Evolutionary conservation across 2,329 filamentous ascomycete species (phyloP).

Genomic region (Stenocarpella maydis): DNA sequence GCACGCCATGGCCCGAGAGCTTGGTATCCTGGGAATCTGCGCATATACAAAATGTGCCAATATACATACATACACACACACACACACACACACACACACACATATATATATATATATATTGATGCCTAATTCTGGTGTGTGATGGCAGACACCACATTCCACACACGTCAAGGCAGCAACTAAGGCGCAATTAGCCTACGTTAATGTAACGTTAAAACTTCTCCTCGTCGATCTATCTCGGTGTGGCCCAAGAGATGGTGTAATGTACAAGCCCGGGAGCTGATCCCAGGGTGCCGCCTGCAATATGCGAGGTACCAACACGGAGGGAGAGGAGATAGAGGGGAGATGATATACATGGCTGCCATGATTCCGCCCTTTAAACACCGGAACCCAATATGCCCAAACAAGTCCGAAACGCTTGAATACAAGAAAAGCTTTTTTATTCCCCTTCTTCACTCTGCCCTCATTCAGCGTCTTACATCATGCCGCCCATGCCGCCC

Average conservation of each 20-base stretch:
- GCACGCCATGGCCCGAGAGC: background rate
- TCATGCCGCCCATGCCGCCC: slow-evolving; percentile 67
- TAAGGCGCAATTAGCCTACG: background rate
- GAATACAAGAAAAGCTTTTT: slow-evolving; percentile 40
- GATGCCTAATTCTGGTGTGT: background rate
- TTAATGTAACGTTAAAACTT: slow-evolving; percentile 9
- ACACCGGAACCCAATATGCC: slow-evolving; percentile 59
- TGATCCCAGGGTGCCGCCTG: slow-evolving; percentile 32
- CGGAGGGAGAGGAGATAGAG: slow-evolving; percentile 40
- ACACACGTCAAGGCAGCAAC: background rate
- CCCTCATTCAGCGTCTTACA: slow-evolving; percentile 53
- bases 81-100: background rate
- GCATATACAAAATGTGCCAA: too few species aligned
- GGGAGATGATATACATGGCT: slow-evolving; percentile 50
- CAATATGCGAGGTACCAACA: slow-evolving; percentile 42
- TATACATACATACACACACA: too few species aligned
- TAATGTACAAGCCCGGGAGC: slow-evolving; percentile 42
- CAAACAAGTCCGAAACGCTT: slow-evolving; percentile 46
- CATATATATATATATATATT: background rate
- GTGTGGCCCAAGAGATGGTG: slow-evolving; percentile 12
- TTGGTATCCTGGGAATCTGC: background rate
- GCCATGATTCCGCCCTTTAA: slow-evolving; percentile 48
- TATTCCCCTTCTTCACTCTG: background rate
- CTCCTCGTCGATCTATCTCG: slow-evolving; percentile 28
- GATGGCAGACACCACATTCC: background rate